Evolutionary conservation across 1,284 basidiomycete genomes (phyloP).

Genomic region (Wolfiporia cocos): DNA sequence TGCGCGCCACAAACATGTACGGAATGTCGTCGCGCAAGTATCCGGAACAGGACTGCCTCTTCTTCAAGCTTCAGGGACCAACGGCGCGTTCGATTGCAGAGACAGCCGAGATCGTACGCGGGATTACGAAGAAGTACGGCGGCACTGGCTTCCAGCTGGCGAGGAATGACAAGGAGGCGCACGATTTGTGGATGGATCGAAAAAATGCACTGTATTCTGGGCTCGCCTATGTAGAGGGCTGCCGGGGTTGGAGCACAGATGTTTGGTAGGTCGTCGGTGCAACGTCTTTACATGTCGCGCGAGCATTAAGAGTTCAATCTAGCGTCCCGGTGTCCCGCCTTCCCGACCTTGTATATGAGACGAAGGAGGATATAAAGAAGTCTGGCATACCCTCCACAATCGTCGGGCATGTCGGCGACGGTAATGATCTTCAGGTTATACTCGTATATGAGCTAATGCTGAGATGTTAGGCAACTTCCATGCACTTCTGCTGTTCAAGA

Average conservation of each 20-base stretch:
- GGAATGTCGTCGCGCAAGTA: conserved; percentile 55
- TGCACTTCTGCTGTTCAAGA: conserved; percentile 52
- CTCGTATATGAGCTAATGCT: too few species aligned
- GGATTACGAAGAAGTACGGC: conserved; percentile 58
- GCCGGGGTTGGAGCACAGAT: conserved; percentile 76
- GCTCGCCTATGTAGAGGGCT: conserved; percentile 58
- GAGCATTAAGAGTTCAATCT: too few species aligned
- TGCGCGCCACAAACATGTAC: conserved; percentile 63
- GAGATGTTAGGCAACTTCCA: conserved; percentile 45
- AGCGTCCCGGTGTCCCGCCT: conserved; percentile 74
- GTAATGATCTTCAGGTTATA: too few species aligned
- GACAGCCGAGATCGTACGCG: conserved; percentile 52
- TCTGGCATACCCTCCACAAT: conserved; percentile 60
- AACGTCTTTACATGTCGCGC: too few species aligned
- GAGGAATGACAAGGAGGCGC: conserved; percentile 60
- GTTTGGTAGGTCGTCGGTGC: conserved; percentile 66
- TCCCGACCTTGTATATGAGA: conserved; percentile 71
- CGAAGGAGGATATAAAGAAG: conserved; percentile 63
- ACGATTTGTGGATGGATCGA: conserved; percentile 78
- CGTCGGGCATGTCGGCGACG: conserved; percentile 84
- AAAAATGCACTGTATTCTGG: conserved; percentile 80
- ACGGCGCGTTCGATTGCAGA: conserved; percentile 56
- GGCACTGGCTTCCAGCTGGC: conserved; percentile 71
- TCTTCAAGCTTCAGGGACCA: conserved; percentile 85
- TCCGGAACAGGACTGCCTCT: conserved; percentile 69